phyloP scores from a whole-genome alignment of 371 early-diverging fungal genomes.

The Syncephalis fuscata region DNA sequence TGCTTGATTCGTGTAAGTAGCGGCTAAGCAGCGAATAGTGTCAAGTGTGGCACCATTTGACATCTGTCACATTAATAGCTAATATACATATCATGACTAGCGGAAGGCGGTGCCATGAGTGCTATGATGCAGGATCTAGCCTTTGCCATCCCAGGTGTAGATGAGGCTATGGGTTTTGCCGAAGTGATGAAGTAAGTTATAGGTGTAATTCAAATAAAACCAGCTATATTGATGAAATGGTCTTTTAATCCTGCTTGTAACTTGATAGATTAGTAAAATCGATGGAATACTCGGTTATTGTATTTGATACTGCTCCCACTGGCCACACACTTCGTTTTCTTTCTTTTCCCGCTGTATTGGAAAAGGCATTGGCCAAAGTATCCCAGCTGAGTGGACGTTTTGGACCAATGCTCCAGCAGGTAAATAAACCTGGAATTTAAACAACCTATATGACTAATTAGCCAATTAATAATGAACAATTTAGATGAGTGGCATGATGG shows the following conservation, averaged over 20 bases:
- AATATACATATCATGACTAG: slow-evolving; percentile 5
- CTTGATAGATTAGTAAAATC: slow-evolving; percentile 57
- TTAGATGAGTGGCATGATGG: slow-evolving; percentile 92
- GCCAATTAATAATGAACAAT: background rate
- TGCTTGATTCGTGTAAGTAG: slow-evolving; percentile 78
- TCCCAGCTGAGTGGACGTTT: slow-evolving; percentile 81
- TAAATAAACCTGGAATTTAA: slow-evolving; percentile 8
- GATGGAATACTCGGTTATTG: slow-evolving; percentile 94
- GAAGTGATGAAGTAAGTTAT: slow-evolving; percentile 88
- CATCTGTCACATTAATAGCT: no score
- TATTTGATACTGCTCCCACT: slow-evolving; percentile 98
- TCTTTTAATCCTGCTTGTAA: no score
- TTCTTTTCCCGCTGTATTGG: slow-evolving; percentile 90
- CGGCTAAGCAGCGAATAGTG: no score
- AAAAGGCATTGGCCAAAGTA: slow-evolving; percentile 92
- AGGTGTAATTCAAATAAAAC: no score
- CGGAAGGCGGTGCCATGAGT: slow-evolving; percentile 65
- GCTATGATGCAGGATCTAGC: slow-evolving; percentile 90
- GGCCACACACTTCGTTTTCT: slow-evolving; percentile 98
- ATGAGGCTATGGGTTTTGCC: slow-evolving; percentile 98
- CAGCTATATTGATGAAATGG: no score
- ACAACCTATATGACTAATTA: no score
- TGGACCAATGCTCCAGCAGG: slow-evolving; percentile 88
- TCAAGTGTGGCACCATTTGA: no score
- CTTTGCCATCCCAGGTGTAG: slow-evolving; percentile 96